phyloP scores from a whole-genome alignment of 2,329 filamentous ascomycete species.

The Ophiosphaerella korrae region DNA sequence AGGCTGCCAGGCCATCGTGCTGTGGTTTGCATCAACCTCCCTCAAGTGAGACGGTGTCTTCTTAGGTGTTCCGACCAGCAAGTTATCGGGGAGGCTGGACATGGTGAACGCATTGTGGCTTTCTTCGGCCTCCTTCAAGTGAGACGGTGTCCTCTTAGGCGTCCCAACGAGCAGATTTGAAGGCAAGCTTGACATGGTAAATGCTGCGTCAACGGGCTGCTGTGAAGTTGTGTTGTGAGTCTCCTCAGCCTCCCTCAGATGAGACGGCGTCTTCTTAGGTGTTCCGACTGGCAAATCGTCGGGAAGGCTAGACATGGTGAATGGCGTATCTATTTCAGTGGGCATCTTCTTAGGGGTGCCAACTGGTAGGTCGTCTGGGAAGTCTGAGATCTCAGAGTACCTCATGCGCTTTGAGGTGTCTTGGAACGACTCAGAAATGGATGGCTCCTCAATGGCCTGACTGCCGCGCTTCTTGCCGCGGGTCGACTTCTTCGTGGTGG shows the following conservation, averaged over 20 bases:
- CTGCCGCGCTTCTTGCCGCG: constrained; percentile 24
- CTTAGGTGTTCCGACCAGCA: neutral
- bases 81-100: constrained; percentile 1
- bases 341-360: constrained; percentile 22
- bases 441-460: constrained; percentile 14
- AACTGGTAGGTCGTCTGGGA: constrained; percentile 14
- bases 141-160: constrained; percentile 30
- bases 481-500: constrained; percentile 19
- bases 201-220: neutral
- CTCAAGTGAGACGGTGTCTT: neutral
- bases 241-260: neutral
- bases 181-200: neutral
- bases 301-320: constrained; percentile 6
- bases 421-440: neutral
- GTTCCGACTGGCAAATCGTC: neutral
- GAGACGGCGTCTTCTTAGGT: neutral
- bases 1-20: constrained; percentile 66
- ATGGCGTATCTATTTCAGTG: neutral
- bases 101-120: neutral
- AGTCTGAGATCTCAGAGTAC: constrained; percentile 19
- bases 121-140: constrained; percentile 18
- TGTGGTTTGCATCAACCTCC: neutral
- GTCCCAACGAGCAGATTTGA: constrained; percentile 21
- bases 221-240: too few relatives aligned
- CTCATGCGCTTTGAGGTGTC: constrained; percentile 2